Percentiles rank a stretch among this genome's conserved stretches.
These are phyloP conservation scores for Leccinum barrowsii DNA, from an alignment of 768 basidiomycete genomes.

Conservation along the genomic window DNA sequence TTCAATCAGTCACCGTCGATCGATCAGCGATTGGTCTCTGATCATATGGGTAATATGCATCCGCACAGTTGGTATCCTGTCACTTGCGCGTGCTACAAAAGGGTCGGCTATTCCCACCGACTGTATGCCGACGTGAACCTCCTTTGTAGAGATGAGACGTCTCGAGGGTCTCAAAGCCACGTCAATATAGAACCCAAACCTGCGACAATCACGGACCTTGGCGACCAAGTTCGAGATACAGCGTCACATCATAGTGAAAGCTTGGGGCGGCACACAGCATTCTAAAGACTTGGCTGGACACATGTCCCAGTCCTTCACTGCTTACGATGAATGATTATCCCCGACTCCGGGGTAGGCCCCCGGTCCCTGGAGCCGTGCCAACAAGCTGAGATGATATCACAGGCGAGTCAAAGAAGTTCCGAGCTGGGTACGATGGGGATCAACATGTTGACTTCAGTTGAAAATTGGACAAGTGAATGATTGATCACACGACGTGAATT, in stretches of 20 bases:
- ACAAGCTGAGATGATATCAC: not conserved
- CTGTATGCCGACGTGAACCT: not conserved
- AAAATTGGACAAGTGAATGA: not conserved
- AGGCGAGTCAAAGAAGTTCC: not conserved
- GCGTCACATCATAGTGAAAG: not conserved
- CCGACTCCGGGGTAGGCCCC: not conserved
- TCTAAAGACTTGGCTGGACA: not conserved
- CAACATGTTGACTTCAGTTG: not conserved
- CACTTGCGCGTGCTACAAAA: not conserved
- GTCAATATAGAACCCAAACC: not conserved
- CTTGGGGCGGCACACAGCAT: not conserved
- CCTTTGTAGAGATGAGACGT: not conserved
- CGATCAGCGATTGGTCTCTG: not conserved
- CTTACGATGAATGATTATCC: not conserved
- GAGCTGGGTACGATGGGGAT: not conserved
- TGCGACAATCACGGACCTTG: not conserved
- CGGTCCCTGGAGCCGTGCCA: not conserved
- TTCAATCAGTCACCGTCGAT: not conserved
- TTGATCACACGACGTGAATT: not conserved
- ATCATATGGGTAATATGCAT: not conserved
- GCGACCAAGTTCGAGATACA: not conserved
- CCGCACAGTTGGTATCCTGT: conserved; percentile 7
- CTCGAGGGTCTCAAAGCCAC: not conserved
- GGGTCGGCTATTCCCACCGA: not conserved
- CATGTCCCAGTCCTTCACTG: not conserved